Evolutionary conservation across 2,329 filamentous ascomycete genomes (phyloP).

Genomic region (Sarocladium strictum): DNA sequence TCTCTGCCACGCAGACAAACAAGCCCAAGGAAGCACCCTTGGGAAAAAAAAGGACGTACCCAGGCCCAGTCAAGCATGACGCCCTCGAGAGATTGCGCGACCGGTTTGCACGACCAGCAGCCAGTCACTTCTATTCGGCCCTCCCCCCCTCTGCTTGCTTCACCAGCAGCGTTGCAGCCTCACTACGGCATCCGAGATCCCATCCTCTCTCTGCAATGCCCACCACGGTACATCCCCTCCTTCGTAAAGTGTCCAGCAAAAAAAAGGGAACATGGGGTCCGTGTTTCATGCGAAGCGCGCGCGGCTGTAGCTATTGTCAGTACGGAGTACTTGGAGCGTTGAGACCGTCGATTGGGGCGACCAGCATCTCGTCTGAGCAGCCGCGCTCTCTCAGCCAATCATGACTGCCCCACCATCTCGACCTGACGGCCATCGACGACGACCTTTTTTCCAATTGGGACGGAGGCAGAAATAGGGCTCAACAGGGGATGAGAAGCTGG

Average conservation of each 20-base stretch:
- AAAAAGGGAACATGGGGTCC: background rate
- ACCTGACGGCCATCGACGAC: conserved; percentile 11
- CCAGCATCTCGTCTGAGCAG: conserved; percentile 11
- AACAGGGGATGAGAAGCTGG: background rate
- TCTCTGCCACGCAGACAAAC: background rate
- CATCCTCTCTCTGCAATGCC: too few species aligned
- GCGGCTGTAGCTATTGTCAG: conserved; percentile 5
- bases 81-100: conserved; percentile 11
- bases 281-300: conserved; percentile 5
- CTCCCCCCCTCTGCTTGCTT: background rate
- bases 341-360: too few species aligned
- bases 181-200: too few species aligned
- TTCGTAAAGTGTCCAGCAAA: background rate
- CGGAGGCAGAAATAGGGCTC: background rate
- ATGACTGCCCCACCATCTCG: conserved; percentile 13
- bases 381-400: conserved; percentile 21
- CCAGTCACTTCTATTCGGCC: conserved; percentile 4
- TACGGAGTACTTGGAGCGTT: background rate
- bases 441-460: background rate
- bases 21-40: background rate
- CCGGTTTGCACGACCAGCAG: conserved; percentile 6
- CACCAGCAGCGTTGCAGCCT: background rate
- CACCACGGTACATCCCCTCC: too few species aligned
- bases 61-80: conserved; percentile 8
- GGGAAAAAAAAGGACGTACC: too few species aligned